Evolutionary conservation across 495 filamentous ascomycete species (phyloP).

Genomic region (Saxispiralis lemnorum): DNA sequence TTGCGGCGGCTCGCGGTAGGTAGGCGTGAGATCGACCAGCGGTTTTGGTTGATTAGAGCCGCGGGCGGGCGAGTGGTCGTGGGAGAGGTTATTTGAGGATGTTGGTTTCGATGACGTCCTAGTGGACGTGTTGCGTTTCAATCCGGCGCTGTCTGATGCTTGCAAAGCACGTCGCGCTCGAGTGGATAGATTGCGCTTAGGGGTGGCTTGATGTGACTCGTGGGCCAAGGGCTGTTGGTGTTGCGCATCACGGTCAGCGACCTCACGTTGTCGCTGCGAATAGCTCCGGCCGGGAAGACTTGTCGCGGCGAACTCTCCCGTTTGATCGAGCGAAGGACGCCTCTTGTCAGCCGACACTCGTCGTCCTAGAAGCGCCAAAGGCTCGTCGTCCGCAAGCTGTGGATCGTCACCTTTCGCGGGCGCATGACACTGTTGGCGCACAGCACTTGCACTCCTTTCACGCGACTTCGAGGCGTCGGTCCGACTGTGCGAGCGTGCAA

Average conservation of each 20-base stretch:
- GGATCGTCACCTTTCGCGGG: conserved; percentile 1
- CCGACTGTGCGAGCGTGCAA: conserved; percentile 2
- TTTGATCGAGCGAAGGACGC: conserved; percentile 6
- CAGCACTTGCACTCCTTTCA: conserved; percentile 8
- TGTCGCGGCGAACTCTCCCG: conserved; percentile 29
- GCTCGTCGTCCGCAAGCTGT: conserved; percentile 20
- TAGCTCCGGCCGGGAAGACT: conserved; percentile 49
- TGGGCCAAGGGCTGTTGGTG: conserved; percentile 5
- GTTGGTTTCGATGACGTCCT: conserved; percentile 10
- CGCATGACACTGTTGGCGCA: neutral
- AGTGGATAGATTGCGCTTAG: conserved; percentile 9
- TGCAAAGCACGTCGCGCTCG: conserved; percentile 1
- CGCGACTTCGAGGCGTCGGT: conserved; percentile 9
- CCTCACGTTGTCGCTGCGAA: conserved; percentile 39
- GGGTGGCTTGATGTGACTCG: neutral
- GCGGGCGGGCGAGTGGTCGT: conserved; percentile 9
- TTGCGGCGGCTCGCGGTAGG: conserved; percentile 60
- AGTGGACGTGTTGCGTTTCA: conserved; percentile 18
- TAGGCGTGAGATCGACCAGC: conserved; percentile 57
- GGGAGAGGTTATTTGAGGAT: conserved; percentile 5
- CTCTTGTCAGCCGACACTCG: conserved; percentile 3
- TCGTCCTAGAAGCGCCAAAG: conserved; percentile 8
- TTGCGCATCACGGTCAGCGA: conserved; percentile 33
- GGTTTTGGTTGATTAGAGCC: conserved; percentile 34
- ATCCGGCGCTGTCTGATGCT: conserved; percentile 11